Evolutionary conservation across 192 early-diverging fungal genomes (phyloP).

Genomic region (Rhizophagus prolifer): DNA sequence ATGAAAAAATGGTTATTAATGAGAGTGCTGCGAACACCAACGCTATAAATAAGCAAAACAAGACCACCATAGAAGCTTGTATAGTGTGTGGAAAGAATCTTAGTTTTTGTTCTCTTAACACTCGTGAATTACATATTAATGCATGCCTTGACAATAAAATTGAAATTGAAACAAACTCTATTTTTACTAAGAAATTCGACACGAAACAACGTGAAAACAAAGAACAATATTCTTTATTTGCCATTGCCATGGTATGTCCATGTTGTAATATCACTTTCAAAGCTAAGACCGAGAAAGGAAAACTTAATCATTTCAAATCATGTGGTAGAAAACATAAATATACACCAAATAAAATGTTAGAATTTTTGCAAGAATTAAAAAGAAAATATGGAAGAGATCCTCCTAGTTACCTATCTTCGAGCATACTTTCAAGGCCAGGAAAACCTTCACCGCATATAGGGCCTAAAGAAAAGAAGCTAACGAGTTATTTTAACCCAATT

Average conservation of each 20-base stretch:
- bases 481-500: neutral
- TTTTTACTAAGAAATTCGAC: neutral
- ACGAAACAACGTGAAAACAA: neutral
- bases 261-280: neutral
- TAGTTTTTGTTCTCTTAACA: neutral
- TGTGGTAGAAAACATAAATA: constrained; percentile 5
- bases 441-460: neutral
- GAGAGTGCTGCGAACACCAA: neutral
- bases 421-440: no score
- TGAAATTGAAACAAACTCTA: neutral
- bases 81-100: neutral
- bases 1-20: neutral
- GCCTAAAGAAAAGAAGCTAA: neutral
- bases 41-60: neutral
- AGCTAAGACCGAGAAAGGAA: neutral
- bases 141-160: neutral
- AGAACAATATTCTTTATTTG: neutral
- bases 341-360: neutral
- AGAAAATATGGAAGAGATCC: neutral
- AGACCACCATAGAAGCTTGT: neutral
- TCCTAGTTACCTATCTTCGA: neutral
- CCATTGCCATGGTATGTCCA: neutral
- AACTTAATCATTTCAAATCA: neutral
- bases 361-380: neutral
- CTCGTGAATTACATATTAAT: neutral